A percentile compares a stretch with the other conserved stretches of the same genome.
These are phyloP conservation scores for Plasmodium berghei DNA, from an alignment of 169 alveolate genomes.

Conservation along the genomic window DNA sequence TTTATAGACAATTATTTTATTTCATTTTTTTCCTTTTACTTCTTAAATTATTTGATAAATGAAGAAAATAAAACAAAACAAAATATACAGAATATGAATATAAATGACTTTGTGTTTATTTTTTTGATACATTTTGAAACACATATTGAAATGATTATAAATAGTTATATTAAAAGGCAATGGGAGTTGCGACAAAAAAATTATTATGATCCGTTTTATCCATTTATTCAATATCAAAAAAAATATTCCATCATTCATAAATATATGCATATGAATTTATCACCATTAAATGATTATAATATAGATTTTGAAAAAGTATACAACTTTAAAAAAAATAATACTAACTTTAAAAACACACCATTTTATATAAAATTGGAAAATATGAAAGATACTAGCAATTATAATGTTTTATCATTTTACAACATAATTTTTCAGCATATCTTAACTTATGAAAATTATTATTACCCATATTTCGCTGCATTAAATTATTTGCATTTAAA, in stretches of 20 bases:
- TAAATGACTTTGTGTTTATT: slow-evolving; percentile 30
- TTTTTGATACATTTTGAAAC: slow-evolving; percentile 58
- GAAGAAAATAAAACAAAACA: neutral
- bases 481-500: slow-evolving; percentile 35
- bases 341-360: slow-evolving; percentile 39
- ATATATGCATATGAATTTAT: slow-evolving; percentile 33
- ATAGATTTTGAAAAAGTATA: slow-evolving; percentile 64
- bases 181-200: slow-evolving; percentile 34
- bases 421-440: slow-evolving; percentile 52
- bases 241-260: slow-evolving; percentile 68
- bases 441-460: slow-evolving; percentile 44
- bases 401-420: slow-evolving; percentile 51
- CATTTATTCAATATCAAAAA: slow-evolving; percentile 27
- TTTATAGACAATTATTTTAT: slow-evolving; percentile 60
- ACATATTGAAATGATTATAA: slow-evolving; percentile 67
- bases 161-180: slow-evolving; percentile 31
- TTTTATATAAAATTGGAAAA: slow-evolving; percentile 26
- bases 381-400: slow-evolving; percentile 9
- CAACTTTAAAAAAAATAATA: slow-evolving; percentile 25
- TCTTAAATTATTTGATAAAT: neutral
- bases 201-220: slow-evolving; percentile 24
- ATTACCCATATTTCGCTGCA: slow-evolving; percentile 60
- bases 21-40: slow-evolving; percentile 48
- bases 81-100: neutral
- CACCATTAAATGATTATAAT: slow-evolving; percentile 54